phyloP scores from a whole-genome alignment of 495 filamentous ascomycete species.

The Aspergillus saccharolyticus region DNA sequence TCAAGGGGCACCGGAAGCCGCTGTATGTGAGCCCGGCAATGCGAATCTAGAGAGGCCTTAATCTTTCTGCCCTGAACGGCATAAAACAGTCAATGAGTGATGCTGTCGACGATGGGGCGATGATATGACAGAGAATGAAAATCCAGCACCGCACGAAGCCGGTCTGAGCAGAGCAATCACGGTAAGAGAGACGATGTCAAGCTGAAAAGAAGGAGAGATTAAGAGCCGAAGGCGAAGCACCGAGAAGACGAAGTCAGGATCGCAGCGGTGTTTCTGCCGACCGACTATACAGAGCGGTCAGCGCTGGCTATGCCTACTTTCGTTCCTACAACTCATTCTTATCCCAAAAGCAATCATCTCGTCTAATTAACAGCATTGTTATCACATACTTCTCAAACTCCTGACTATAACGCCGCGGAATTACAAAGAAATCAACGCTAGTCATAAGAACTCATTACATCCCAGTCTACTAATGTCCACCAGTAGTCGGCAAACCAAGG shows the following conservation, averaged over 20 bases:
- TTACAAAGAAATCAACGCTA: neutral
- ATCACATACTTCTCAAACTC: neutral
- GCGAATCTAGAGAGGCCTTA: neutral
- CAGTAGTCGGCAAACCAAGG: slow-evolving; percentile 63
- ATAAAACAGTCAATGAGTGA: neutral
- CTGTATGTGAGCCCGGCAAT: neutral
- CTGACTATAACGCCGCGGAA: neutral
- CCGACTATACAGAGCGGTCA: slow-evolving; percentile 16
- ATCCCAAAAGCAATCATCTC: neutral
- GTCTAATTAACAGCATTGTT: neutral
- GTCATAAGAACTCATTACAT: neutral
- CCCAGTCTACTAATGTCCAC: slow-evolving; percentile 42
- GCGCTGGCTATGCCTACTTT: neutral
- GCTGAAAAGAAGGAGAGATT: neutral
- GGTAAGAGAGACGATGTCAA: neutral
- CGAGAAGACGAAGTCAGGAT: neutral
- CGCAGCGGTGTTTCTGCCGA: slow-evolving; percentile 26
- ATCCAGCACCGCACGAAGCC: neutral
- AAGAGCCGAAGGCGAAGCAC: slow-evolving; percentile 1
- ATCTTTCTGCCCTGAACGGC: neutral
- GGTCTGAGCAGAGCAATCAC: neutral
- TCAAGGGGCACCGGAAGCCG: neutral
- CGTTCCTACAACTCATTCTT: too few species aligned
- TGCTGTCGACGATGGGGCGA: neutral
- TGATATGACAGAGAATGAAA: neutral